Conservation (phyloP, 371 early-diverging fungal genomes). For the Actinomucor elegans region DNA sequence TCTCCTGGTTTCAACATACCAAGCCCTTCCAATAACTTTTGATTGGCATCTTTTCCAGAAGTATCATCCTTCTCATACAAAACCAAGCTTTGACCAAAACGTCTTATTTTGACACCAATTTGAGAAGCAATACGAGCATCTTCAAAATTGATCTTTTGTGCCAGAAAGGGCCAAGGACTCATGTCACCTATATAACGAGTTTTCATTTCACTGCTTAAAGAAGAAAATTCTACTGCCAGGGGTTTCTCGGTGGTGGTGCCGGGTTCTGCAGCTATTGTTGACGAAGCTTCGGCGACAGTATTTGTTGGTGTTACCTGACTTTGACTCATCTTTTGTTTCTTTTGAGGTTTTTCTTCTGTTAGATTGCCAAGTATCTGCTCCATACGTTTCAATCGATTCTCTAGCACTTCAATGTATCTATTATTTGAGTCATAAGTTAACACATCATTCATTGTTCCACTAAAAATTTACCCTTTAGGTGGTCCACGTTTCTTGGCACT, state of each 20-base stretch:
- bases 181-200: constrained; percentile 43
- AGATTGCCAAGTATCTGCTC: constrained; percentile 56
- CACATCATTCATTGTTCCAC: not conserved
- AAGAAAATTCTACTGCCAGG: constrained; percentile 18
- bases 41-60: constrained; percentile 7
- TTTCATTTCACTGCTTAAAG: constrained; percentile 17
- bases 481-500: constrained; percentile 57
- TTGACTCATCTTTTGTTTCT: constrained; percentile 12
- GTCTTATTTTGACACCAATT: constrained; percentile 31
- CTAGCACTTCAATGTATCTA: constrained; percentile 65
- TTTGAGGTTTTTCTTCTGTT: not conserved
- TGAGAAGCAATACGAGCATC: constrained; percentile 24
- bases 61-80: constrained; percentile 26
- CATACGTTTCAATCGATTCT: constrained; percentile 67
- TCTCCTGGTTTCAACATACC: constrained; percentile 40
- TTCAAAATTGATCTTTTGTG: constrained; percentile 42
- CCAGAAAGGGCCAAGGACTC: constrained; percentile 39
- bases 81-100: constrained; percentile 40
- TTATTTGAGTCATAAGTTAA: not conserved
- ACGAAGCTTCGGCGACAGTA: not conserved
- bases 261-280: not conserved
- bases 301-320: not conserved
- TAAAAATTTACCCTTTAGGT: constrained; percentile 52
- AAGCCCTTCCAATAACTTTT: constrained; percentile 19
- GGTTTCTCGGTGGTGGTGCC: constrained; percentile 2